These are phyloP conservation scores for Pinus taeda DNA, from an alignment of 75 land plant species.

Conservation along the genomic window DNA sequence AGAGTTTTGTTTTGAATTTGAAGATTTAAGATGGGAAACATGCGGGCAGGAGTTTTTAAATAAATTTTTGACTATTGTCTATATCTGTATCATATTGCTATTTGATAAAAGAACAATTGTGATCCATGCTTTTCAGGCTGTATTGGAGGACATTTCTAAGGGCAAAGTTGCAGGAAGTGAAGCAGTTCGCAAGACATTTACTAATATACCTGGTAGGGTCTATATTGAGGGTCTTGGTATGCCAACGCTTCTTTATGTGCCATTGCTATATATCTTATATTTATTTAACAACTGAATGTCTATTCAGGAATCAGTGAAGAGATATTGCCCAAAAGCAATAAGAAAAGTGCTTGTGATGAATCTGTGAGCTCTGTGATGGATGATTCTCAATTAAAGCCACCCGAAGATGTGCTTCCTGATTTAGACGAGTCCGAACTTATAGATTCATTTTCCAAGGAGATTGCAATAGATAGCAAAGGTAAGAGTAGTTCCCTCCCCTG, in stretches of 20 bases:
- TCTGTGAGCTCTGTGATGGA: neutral
- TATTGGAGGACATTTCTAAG: slow-evolving; percentile 63
- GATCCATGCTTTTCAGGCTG: slow-evolving; percentile 33
- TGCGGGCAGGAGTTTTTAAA: neutral
- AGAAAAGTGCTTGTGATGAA: neutral
- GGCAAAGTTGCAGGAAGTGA: slow-evolving; percentile 78
- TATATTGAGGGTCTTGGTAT: slow-evolving; percentile 22
- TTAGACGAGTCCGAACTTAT: slow-evolving; percentile 9
- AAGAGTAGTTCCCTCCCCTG: neutral
- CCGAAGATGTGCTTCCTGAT: slow-evolving; percentile 2
- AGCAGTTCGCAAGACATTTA: slow-evolving; percentile 33
- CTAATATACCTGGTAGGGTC: slow-evolving; percentile 20
- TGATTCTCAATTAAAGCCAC: neutral
- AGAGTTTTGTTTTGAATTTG: neutral
- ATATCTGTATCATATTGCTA: neutral
- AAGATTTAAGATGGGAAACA: neutral
- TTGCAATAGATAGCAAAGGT: neutral
- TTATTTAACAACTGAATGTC: neutral
- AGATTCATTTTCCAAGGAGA: slow-evolving; percentile 5
- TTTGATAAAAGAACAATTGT: slow-evolving; percentile 7
- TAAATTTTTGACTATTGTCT: neutral
- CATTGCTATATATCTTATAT: neutral
- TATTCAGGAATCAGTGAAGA: neutral
- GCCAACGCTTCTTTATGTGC: neutral
- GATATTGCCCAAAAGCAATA: neutral